Conservation (phyloP, 345 rosid species). For the Tarenaya hassleriana region DNA sequence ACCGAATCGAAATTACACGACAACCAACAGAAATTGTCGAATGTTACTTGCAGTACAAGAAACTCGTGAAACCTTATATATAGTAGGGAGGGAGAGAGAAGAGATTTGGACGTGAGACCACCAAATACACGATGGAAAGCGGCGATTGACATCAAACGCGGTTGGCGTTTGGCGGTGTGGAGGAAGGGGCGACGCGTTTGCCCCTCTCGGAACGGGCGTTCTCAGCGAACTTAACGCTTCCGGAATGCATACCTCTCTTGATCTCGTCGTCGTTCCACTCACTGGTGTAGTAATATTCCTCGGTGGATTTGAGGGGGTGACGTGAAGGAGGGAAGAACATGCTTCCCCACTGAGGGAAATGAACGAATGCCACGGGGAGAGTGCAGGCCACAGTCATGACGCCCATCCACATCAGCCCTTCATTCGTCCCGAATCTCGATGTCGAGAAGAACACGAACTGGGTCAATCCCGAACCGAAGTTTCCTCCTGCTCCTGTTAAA, state of each 20-base stretch:
- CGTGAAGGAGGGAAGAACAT: conserved; percentile 57
- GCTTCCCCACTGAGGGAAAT: conserved; percentile 86
- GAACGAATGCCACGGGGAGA: conserved; percentile 51
- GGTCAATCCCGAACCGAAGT: conserved; percentile 75
- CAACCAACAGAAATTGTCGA: too few species aligned
- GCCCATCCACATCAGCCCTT: conserved; percentile 65
- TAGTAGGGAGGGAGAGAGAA: too few species aligned
- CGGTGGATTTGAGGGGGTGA: conserved; percentile 41
- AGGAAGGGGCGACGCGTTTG: conserved; percentile 31
- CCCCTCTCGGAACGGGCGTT: conserved; percentile 81
- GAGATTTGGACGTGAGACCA: too few species aligned
- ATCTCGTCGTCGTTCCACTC: conserved; percentile 70
- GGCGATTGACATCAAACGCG: too few species aligned
- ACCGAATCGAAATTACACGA: too few species aligned
- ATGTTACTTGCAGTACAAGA: too few species aligned
- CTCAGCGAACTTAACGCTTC: conserved; percentile 63
- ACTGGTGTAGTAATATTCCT: conserved; percentile 54
- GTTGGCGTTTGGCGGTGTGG: conserved; percentile 41
- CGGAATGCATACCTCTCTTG: conserved; percentile 51
- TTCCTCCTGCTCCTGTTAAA: conserved; percentile 72
- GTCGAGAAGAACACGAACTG: conserved; percentile 63
- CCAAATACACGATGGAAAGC: conserved; percentile 30
- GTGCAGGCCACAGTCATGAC: conserved; percentile 68
- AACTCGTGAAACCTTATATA: too few species aligned
- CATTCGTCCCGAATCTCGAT: conserved; percentile 40